Base-by-base conservation (phyloP, 176 grass and related monocot species). In the Guadua angustifolia region DNA sequence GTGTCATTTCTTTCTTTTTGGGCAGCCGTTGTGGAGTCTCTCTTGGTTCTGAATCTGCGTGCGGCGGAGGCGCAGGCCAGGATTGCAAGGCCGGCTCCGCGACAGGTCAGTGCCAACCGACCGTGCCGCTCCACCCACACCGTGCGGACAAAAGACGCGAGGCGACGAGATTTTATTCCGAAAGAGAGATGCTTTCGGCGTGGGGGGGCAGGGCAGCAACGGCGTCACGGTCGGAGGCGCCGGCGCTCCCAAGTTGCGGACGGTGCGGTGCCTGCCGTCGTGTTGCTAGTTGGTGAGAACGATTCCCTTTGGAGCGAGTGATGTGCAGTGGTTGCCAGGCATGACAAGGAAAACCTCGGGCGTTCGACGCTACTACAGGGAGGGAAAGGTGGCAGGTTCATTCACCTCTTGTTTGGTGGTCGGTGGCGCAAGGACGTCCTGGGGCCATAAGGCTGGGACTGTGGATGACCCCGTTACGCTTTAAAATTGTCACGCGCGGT, bases 81-180 rank as follows among this genome's bases (percentile, higher is more conserved):
- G 11, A 13, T 3, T 59, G 39, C 16, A 47, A 17, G 50, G 50
- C 50, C 5, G 66, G 11, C 19, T 51, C 15, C 49, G 5, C 49
- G 11, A 79, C 71, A 64, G 56, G 58, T 19, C 59, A 19, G 68
- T 46, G 81, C 66, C 44, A 78, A 70, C 69, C 60, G 25, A 82
- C 73, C 57, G 49, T 22, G 56, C 74, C 75, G 38, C 75, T 57
- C 75, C 79, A 21, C 43, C 67, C 2, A 2, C 65, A 38, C 73
- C 73, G 74, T 9, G 67, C 72, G 72, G 61, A 42, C 17, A 17
- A 61, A 46, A 10, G 64, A 69, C 26, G 39, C 25, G 3, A 70
- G 38, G 45, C 5, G 46, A 68, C 33, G 12, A 16, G 51, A 40
- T 67, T 82, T 69, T 32, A 59, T 76, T 49, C 71, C 9, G 26